Conservation (phyloP, 2,329 filamentous ascomycete genomes). For the Neonectria sp. region DNA sequence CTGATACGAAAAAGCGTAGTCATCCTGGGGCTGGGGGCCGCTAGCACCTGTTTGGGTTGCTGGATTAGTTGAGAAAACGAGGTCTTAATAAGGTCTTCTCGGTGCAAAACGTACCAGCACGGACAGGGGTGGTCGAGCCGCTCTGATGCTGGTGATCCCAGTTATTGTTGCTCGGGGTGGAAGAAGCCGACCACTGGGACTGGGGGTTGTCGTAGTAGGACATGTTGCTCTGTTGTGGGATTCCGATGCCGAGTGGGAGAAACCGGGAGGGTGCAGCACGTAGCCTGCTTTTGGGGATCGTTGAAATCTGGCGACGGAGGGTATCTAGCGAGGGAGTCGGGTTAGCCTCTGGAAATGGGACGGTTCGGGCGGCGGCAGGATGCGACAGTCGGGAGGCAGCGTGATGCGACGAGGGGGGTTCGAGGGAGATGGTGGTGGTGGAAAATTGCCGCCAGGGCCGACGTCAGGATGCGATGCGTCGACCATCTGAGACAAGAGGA, state of each 20-base stretch:
- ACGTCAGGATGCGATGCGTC: conserved; percentile 46
- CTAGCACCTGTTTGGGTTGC: conserved; percentile 72
- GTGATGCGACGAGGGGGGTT: conserved; percentile 31
- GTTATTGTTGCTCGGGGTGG: conserved; percentile 49
- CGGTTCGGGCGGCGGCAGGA: conserved; percentile 21
- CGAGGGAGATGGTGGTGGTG: conserved; percentile 34
- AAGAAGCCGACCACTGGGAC: conserved; percentile 56
- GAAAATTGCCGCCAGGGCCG: conserved; percentile 42
- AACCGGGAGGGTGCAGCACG: conserved; percentile 35
- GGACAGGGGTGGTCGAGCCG: conserved; percentile 57
- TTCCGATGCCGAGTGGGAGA: conserved; percentile 33
- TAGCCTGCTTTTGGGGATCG: conserved; percentile 22
- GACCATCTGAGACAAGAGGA: conserved; percentile 40
- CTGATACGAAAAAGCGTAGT: conserved; percentile 87
- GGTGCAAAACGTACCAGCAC: conserved; percentile 52
- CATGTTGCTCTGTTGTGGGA: conserved; percentile 49
- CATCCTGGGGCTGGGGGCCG: conserved; percentile 81
- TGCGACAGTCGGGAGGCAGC: conserved; percentile 34
- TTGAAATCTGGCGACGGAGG: conserved; percentile 33
- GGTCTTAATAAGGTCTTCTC: conserved; percentile 2
- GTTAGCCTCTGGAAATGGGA: conserved; percentile 36
- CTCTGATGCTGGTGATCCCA: conserved; percentile 59
- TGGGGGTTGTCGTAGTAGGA: conserved; percentile 64
- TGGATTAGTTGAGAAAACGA: conserved; percentile 16
- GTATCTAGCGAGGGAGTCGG: conserved; percentile 30